Conservation (phyloP, 148 eudicot genomes). For the Nepenthes mirabilis region DNA sequence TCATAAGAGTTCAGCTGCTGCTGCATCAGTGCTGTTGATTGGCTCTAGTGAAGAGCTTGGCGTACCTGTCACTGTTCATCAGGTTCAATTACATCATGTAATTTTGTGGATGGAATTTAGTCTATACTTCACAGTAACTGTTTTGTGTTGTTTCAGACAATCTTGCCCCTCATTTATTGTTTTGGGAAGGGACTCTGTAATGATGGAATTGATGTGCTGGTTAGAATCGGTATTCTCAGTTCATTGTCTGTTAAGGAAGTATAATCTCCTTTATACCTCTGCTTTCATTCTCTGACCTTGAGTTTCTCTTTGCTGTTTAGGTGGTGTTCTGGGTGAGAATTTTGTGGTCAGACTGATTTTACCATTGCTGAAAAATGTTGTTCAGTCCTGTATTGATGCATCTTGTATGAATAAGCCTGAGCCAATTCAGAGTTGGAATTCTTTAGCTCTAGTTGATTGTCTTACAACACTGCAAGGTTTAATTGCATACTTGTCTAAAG, state of each 20-base stretch:
- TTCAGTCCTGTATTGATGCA: conserved; percentile 50
- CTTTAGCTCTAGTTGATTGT: conserved; percentile 73
- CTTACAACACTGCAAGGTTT: conserved; percentile 60
- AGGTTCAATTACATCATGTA: conserved; percentile 32
- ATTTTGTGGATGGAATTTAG: conserved; percentile 6
- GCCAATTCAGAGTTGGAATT: conserved; percentile 81
- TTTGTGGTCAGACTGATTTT: conserved; percentile 61
- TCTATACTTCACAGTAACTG: conserved; percentile 9
- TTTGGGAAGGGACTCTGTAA: conserved; percentile 81
- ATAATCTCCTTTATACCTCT: conserved; percentile 5
- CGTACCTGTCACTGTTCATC: conserved; percentile 71
- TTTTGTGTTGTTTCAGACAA: conserved; percentile 48
- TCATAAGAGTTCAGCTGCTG: conserved; percentile 67
- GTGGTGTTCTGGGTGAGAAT: conserved; percentile 69
- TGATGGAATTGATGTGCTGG: conserved; percentile 81
- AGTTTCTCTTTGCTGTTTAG: conserved; percentile 28
- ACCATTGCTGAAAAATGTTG: conserved; percentile 56
- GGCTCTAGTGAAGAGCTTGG: conserved; percentile 98
- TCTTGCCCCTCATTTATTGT: conserved; percentile 78
- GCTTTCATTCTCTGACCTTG: conserved; percentile 10
- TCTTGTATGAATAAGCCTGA: conserved; percentile 61
- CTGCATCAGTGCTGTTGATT: conserved; percentile 88
- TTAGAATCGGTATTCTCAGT: conserved; percentile 71
- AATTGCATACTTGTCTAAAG: conserved; percentile 40
- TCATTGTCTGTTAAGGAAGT: conserved; percentile 5